A percentile compares a stretch with the other conserved stretches of the same genome.
Evolutionary conservation across 2,329 filamentous ascomycete genomes (phyloP).

Genomic region (Aspergillus thermomutatus): DNA sequence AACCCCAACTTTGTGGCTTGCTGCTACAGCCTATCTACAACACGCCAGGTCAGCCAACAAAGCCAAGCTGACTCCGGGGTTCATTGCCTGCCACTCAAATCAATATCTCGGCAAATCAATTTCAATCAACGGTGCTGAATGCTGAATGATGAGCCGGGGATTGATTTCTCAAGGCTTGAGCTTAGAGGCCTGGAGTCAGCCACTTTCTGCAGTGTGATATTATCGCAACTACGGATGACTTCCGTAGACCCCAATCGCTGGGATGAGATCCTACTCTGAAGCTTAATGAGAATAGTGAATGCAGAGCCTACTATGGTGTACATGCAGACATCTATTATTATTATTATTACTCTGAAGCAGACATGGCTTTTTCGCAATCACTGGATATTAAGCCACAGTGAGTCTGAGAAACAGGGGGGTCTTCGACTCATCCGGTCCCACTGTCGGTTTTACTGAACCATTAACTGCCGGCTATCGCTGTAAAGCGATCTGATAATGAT

Average conservation of each 20-base stretch:
- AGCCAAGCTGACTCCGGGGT: background rate
- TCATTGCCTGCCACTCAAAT: background rate
- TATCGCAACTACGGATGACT: background rate
- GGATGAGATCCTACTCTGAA: background rate
- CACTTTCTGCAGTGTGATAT: background rate
- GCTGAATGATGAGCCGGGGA: background rate
- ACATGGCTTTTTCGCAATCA: background rate
- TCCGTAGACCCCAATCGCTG: background rate
- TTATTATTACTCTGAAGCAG: background rate
- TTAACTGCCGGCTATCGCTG: too few relatives aligned
- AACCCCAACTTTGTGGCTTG: background rate
- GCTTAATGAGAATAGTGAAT: background rate
- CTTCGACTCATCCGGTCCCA: too few relatives aligned
- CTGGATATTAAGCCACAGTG: background rate
- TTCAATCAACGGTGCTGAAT: background rate
- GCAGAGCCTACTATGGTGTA: background rate
- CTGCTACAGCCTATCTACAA: too few relatives aligned
- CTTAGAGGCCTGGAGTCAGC: background rate
- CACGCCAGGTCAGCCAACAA: background rate
- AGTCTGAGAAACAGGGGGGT: too few relatives aligned
- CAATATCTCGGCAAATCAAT: background rate
- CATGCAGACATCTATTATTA: background rate
- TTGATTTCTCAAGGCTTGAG: background rate
- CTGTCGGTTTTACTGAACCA: too few relatives aligned
- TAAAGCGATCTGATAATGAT: too few relatives aligned